These are phyloP conservation scores for Suhomyces prunicola DNA, from an alignment of 805 yeast genomes.

Conservation along the genomic window DNA sequence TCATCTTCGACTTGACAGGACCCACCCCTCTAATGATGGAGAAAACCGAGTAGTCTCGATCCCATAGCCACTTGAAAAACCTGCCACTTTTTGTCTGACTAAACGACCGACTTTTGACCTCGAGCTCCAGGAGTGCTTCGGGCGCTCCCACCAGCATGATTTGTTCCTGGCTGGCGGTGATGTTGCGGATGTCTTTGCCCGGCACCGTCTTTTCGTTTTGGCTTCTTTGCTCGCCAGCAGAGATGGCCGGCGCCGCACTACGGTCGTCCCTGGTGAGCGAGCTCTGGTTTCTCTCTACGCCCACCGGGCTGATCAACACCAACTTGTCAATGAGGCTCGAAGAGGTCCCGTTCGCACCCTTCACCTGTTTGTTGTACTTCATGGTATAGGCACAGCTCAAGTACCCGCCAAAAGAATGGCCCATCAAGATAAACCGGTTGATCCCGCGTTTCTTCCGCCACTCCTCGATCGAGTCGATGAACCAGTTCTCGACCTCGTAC, in stretches of 20 bases:
- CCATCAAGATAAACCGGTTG: constrained; percentile 34
- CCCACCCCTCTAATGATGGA: constrained; percentile 48
- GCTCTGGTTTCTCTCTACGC: constrained; percentile 35
- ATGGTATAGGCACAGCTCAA: constrained; percentile 41
- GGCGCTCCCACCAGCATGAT: constrained; percentile 18
- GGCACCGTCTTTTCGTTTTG: constrained; percentile 15
- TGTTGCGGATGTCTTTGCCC: constrained; percentile 10
- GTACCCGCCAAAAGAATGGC: constrained; percentile 47
- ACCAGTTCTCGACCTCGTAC: constrained; percentile 41
- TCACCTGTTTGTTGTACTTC: constrained; percentile 32
- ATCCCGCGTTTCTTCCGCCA: constrained; percentile 40
- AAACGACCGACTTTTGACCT: constrained; percentile 7
- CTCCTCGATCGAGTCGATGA: constrained; percentile 40
- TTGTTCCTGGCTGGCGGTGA: constrained; percentile 25
- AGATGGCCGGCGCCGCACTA: constrained; percentile 7
- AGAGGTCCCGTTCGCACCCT: constrained; percentile 13
- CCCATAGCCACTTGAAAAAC: constrained; percentile 48
- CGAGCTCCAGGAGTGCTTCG: constrained; percentile 5
- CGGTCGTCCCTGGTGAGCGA: constrained; percentile 18
- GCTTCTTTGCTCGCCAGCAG: constrained; percentile 5
- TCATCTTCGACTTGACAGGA: constrained; percentile 50
- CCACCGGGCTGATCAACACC: constrained; percentile 43
- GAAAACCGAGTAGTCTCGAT: constrained; percentile 53
- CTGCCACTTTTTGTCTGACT: constrained; percentile 15
- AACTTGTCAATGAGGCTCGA: constrained; percentile 32